Base-by-base conservation (phyloP, 805 yeast species). In the Saccharomycopsis lassenensis region DNA sequence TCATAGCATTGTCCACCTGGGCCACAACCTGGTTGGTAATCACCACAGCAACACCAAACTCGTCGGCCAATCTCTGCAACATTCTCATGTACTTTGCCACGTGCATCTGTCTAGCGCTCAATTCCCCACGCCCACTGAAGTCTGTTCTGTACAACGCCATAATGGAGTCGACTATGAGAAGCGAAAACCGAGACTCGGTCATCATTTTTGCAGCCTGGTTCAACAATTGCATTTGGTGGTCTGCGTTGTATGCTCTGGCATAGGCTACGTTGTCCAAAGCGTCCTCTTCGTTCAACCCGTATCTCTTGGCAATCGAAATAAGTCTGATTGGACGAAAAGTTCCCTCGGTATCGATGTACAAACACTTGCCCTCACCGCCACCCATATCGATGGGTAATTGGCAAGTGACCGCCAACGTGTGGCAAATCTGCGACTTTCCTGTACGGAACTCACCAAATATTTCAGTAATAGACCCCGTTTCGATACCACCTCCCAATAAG, bases 311-410 rank as follows among this genome's bases (percentile, higher is more conserved):
- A 46, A 91, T 86, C 1, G 94, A 77, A 6, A 83, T 81, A 47
- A 91, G 65, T 49, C 98, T 71, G 29, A 78, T 79, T 1, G 97
- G 96, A 54, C 98, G 70, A 56, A 91, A 91, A 2, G 98, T 91
- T 14, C 96, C 95, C 55, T 89, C 98, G 0, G 97, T 89, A 52
- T 91, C 98, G 43, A 91, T 87, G 54, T 83, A 91, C 37, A 91
- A 64, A 57, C 96, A 89, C 58, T 91, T 86, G 23, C 98, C 98
- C 61, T 91, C 98, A 35, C 95, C 98, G 43, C 98, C 98, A 27
- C 96, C 96, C 80, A 82, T 79, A 53, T 87, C 96, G 34, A 89
- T 73, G 4, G 97, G 97, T 38, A 91, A 64, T 58, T 89, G 98
- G 56, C 97, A 89, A 2, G 96, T 89, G 5, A 91, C 95, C 0